phyloP scores from a whole-genome alignment of 2,329 filamentous ascomycete genomes.

The Acrodontium crateriforme region DNA sequence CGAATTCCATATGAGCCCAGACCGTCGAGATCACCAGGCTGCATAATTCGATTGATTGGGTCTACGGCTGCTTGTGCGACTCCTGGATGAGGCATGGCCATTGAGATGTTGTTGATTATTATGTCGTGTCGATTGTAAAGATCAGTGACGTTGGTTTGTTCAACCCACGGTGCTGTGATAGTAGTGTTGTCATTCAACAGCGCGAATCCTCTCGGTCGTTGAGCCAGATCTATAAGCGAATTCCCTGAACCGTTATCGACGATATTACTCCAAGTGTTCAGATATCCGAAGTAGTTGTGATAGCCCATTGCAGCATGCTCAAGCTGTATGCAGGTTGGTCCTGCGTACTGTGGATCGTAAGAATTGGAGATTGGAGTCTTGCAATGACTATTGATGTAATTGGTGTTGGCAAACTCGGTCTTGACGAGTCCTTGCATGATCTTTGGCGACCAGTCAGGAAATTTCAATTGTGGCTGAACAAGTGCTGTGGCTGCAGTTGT shows the following conservation, averaged over 20 bases:
- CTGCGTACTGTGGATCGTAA: constrained; percentile 28
- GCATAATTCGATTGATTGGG: constrained; percentile 50
- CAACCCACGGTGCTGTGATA: constrained; percentile 55
- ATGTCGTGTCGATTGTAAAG: constrained; percentile 38
- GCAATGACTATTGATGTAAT: constrained; percentile 44
- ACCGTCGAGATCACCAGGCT: constrained; percentile 47
- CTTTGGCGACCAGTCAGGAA: constrained; percentile 37
- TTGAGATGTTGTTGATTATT: constrained; percentile 60
- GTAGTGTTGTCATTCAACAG: constrained; percentile 62
- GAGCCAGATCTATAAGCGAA: constrained; percentile 26
- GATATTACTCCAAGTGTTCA: constrained; percentile 36
- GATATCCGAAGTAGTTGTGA: constrained; percentile 48
- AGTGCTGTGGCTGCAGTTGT: constrained; percentile 64
- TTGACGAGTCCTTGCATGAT: constrained; percentile 43
- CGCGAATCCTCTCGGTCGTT: constrained; percentile 46
- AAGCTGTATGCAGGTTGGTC: constrained; percentile 51
- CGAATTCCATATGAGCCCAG: constrained; percentile 54
- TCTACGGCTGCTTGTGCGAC: constrained; percentile 52
- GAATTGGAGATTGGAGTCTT: constrained; percentile 41
- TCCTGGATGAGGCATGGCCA: constrained; percentile 63
- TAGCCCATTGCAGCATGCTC: constrained; percentile 56
- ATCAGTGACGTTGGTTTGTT: constrained; percentile 42
- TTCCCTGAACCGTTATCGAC: constrained; percentile 31
- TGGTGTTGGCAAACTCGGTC: constrained; percentile 49
- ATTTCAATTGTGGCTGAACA: constrained; percentile 57